Conservation (phyloP, 805 yeast genomes). For the Saturnispora kantuleensis region DNA sequence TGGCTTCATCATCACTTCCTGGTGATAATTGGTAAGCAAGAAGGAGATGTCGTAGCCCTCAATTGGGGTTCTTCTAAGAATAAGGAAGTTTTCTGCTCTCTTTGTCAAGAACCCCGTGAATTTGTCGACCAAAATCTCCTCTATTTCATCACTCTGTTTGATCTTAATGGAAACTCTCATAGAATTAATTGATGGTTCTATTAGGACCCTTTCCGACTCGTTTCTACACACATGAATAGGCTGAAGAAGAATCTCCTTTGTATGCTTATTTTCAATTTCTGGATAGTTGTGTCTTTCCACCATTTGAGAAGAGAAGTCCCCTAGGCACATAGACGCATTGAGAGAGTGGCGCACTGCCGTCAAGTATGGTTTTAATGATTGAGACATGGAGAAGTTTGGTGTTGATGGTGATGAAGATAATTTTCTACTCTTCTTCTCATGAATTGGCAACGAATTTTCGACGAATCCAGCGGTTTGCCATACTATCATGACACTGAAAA, state of each 20-base stretch:
- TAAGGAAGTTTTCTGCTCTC: conserved; percentile 90
- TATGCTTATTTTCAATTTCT: conserved; percentile 79
- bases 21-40: conserved; percentile 85
- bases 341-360: conserved; percentile 89
- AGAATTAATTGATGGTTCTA: conserved; percentile 90
- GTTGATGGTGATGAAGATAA: neutral
- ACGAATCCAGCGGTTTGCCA: conserved; percentile 48
- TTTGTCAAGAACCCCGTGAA: conserved; percentile 89
- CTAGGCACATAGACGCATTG: conserved; percentile 86
- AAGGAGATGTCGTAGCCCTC: conserved; percentile 90
- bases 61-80: conserved; percentile 84
- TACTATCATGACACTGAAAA: conserved; percentile 65
- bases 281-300: conserved; percentile 97
- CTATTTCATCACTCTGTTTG: conserved; percentile 97
- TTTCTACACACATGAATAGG: conserved; percentile 88
- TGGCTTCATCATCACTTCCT: conserved; percentile 90
- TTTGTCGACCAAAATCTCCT: conserved; percentile 86
- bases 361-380: conserved; percentile 90
- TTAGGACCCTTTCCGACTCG: conserved; percentile 84
- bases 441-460: conserved; percentile 56
- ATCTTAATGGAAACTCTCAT: conserved; percentile 85
- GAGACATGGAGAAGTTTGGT: conserved; percentile 44
- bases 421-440: neutral
- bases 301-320: conserved; percentile 88
- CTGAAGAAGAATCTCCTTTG: conserved; percentile 76